Percentiles rank a stretch among this genome's conserved stretches.
Evolutionary conservation across 1,284 basidiomycete genomes (phyloP).

Genomic region (Lentinula novae-zelandiae): DNA sequence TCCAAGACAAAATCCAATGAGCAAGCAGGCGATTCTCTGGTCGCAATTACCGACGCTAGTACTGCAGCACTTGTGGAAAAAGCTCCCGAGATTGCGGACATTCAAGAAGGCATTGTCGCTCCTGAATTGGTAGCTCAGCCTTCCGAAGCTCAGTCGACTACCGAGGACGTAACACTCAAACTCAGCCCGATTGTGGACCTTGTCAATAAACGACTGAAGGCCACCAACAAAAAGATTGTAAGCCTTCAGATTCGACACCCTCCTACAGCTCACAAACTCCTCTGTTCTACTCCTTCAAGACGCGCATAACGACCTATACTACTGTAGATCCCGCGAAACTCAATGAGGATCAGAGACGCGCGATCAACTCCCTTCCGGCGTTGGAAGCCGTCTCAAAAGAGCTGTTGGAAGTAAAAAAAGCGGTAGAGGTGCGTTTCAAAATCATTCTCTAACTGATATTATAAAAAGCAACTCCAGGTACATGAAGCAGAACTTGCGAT

Average conservation of each 20-base stretch:
- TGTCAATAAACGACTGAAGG: slow-evolving; percentile 71
- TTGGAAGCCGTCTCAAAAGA: slow-evolving; percentile 79
- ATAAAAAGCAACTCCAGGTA: slow-evolving; percentile 31
- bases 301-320: slow-evolving; percentile 68
- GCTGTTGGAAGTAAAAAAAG: slow-evolving; percentile 76
- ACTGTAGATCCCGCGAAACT: slow-evolving; percentile 63
- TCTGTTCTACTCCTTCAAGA: slow-evolving; percentile 36
- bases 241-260: slow-evolving; percentile 26
- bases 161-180: slow-evolving; percentile 44
- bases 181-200: slow-evolving; percentile 72
- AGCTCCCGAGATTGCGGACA: slow-evolving; percentile 43
- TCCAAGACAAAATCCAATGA: slow-evolving; percentile 40
- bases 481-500: slow-evolving; percentile 62
- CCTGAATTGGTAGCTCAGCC: slow-evolving; percentile 44
- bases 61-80: slow-evolving; percentile 47
- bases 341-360: slow-evolving; percentile 80
- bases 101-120: slow-evolving; percentile 44
- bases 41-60: slow-evolving; percentile 42
- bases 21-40: slow-evolving; percentile 26
- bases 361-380: slow-evolving; percentile 63
- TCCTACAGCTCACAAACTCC: slow-evolving; percentile 6
- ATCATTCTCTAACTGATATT: background rate
- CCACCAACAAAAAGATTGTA: slow-evolving; percentile 81
- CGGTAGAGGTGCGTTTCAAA: slow-evolving; percentile 60
- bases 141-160: slow-evolving; percentile 32